Base-by-base conservation (phyloP, 1,139 yeast genomes). In the Yamadazyma diospyri region DNA sequence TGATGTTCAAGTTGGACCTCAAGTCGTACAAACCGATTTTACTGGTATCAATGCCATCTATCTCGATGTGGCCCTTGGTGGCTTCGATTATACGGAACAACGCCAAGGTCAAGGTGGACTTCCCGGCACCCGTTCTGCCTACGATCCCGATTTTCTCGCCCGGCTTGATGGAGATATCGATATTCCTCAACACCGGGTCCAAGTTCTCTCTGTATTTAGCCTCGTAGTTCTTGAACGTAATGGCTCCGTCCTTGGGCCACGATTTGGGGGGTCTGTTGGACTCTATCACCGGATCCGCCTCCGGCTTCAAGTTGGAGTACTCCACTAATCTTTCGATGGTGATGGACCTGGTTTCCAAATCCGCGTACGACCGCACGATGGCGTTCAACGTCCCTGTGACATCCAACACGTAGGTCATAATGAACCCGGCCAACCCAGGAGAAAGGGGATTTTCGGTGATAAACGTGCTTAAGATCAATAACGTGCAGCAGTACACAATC, bases 81-180 rank as follows among this genome's bases (percentile, higher is more conserved):
- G 68, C 57, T 44, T 64, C 69, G 27, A 64, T 55, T 9, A 64
- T 59, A 21, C 70, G 51, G 51, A 63, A 64, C 10, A 64, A 44
- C 1, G 69, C 68, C 36, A 63, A 49, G 2, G 69, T 56, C 22
- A 64, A 51, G 0, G 68, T 55, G 5, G 67, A 61, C 38, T 64
- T 64, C 5, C 70, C 70, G 3, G 70, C 69, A 7, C 70, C 70
- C 3, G 70, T 64, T 43, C 70, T 48, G 11, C 69, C 69, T 22
- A 63, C 69, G 37, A 64, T 59, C 12, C 70, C 70, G 29, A 64
- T 46, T 41, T 64, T 64, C 38, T 64, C 69, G 3, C 53, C 42
- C 4, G 63, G 53, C 33, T 53, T 50, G 33, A 64, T 56, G 15
- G 48, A 48, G 14, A 61, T 30, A 22, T 40, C 39, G 25, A 64